phyloP scores from a whole-genome alignment of 2,329 filamentous ascomycete genomes.

The Xylaria sp. region DNA sequence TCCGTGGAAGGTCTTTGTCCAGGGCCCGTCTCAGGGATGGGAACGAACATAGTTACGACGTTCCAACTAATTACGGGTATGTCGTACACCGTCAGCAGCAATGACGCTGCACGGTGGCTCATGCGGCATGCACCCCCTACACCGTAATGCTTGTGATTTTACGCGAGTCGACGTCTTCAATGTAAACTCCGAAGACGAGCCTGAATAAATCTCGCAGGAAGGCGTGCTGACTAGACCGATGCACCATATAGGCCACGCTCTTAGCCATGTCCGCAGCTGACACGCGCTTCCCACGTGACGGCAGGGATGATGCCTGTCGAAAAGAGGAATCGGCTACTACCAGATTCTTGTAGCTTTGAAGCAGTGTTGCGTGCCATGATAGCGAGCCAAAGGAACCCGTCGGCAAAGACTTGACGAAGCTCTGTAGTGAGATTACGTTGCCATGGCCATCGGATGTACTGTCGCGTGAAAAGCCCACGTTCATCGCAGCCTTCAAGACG shows the following conservation, averaged over 20 bases:
- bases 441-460: constrained; percentile 47
- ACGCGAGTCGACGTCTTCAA: constrained; percentile 75
- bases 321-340: constrained; percentile 76
- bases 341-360: constrained; percentile 81
- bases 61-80: neutral
- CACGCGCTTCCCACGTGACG: constrained; percentile 62
- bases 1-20: neutral
- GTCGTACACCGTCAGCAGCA: neutral
- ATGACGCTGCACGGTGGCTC: neutral
- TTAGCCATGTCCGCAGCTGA: constrained; percentile 78
- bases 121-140: constrained; percentile 36
- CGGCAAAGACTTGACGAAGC: constrained; percentile 77
- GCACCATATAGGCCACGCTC: constrained; percentile 77
- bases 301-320: constrained; percentile 58
- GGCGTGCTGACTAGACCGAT: constrained; percentile 70
- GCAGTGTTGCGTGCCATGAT: constrained; percentile 71
- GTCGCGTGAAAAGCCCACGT: constrained; percentile 76
- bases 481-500: constrained; percentile 83
- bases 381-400: constrained; percentile 78
- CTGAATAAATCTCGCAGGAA: constrained; percentile 84
- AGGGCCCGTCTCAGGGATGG: neutral
- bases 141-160: constrained; percentile 68
- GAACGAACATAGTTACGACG: neutral
- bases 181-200: constrained; percentile 81
- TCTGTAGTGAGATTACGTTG: constrained; percentile 64